Conservation (phyloP, 768 basidiomycete species). For the Tulasnella sp. region DNA sequence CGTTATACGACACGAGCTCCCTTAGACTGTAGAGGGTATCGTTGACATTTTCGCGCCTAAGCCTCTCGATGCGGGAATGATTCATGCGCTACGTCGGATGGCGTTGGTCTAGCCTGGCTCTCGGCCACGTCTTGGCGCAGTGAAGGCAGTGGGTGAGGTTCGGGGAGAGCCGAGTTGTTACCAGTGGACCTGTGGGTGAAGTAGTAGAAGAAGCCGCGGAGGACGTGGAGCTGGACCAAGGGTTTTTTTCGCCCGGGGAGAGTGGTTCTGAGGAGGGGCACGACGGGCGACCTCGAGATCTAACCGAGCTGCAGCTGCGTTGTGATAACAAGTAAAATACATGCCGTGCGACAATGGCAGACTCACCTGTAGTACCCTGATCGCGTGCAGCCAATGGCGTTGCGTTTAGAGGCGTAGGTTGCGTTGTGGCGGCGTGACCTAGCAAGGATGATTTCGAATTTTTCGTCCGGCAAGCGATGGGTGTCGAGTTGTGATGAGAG, state of each 20-base stretch:
- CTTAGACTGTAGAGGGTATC: slow-evolving; percentile 75
- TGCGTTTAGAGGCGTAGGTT: neutral
- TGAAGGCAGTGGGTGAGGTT: slow-evolving; percentile 25
- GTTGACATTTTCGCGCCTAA: slow-evolving; percentile 93
- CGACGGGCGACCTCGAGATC: neutral
- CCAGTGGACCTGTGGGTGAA: slow-evolving; percentile 1
- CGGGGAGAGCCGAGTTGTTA: neutral
- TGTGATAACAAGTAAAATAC: neutral
- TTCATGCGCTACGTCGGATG: slow-evolving; percentile 72
- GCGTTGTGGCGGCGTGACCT: neutral
- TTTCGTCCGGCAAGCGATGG: slow-evolving; percentile 18
- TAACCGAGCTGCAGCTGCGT: neutral
- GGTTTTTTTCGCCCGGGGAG: no score
- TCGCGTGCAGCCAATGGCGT: neutral
- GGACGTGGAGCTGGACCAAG: neutral
- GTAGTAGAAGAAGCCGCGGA: neutral
- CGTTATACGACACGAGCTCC: slow-evolving; percentile 59
- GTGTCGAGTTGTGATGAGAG: neutral
- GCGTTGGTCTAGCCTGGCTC: slow-evolving; percentile 53
- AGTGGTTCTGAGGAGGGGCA: slow-evolving; percentile 9
- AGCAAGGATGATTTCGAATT: slow-evolving; percentile 1
- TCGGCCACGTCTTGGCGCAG: slow-evolving; percentile 52
- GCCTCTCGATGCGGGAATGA: slow-evolving; percentile 92
- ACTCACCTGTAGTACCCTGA: neutral
- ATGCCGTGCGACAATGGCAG: neutral